Evolutionary conservation across 1,284 basidiomycete genomes (phyloP).

Genomic region (Takashimella tepidaria): DNA sequence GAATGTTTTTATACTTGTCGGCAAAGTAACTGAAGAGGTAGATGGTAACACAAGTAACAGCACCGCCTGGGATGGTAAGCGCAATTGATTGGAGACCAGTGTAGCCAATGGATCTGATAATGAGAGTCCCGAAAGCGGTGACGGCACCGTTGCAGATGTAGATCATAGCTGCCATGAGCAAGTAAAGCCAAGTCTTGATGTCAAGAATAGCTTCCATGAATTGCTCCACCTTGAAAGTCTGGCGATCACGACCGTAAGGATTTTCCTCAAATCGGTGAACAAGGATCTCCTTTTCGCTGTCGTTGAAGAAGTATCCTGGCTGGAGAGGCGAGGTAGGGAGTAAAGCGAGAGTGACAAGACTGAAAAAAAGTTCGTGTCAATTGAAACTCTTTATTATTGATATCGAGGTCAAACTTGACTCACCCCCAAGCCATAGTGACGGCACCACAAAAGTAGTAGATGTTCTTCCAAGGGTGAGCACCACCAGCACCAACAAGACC

Average conservation of each 20-base stretch:
- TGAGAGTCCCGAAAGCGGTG: conserved; percentile 51
- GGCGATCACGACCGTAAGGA: conserved; percentile 31
- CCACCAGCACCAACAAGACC: conserved; percentile 47
- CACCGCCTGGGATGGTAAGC: conserved; percentile 48
- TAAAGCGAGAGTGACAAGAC: conserved; percentile 46
- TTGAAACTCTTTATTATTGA: too few species aligned
- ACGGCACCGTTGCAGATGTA: conserved; percentile 47
- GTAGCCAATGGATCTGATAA: conserved; percentile 51
- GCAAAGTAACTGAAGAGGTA: conserved; percentile 49
- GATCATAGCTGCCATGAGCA: conserved; percentile 45
- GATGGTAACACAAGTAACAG: conserved; percentile 48
- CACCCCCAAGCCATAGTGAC: conserved; percentile 49
- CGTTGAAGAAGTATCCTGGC: conserved; percentile 44
- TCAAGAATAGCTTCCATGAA: conserved; percentile 49
- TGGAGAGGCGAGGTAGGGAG: conserved; percentile 49
- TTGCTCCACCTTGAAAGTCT: conserved; percentile 45
- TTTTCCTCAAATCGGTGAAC: conserved; percentile 44
- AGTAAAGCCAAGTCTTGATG: conserved; percentile 50
- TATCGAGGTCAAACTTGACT: neutral
- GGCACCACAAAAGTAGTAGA: conserved; percentile 52
- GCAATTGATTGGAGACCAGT: conserved; percentile 48
- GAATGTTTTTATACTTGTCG: conserved; percentile 42
- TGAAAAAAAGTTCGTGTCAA: too few species aligned
- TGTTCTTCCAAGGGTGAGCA: conserved; percentile 51
- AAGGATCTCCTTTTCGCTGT: conserved; percentile 42